Percentiles rank a stretch among this genome's conserved stretches.
phyloP scores from a whole-genome alignment of 495 filamentous ascomycete species.

The Penicillium bovifimosum region DNA sequence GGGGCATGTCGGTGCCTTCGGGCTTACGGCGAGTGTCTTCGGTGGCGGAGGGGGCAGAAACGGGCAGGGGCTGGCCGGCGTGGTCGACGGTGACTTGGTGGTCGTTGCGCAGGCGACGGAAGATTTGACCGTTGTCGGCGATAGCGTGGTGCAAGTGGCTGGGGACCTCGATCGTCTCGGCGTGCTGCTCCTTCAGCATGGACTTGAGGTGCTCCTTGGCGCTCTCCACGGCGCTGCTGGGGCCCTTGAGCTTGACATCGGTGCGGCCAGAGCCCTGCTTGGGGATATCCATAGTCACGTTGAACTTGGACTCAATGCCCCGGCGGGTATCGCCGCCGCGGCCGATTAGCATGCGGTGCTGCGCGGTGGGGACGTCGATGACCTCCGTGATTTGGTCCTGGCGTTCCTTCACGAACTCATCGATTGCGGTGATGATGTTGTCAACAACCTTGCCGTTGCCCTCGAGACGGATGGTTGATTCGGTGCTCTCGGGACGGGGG shows the following conservation, averaged over 20 bases:
- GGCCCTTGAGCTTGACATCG: conserved; percentile 77
- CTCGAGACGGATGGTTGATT: conserved; percentile 80
- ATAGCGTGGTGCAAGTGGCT: conserved; percentile 73
- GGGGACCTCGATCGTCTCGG: conserved; percentile 79
- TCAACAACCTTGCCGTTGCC: conserved; percentile 77
- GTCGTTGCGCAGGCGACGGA: conserved; percentile 78
- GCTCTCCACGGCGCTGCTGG: conserved; percentile 69
- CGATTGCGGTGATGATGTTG: conserved; percentile 77
- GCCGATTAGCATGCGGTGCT: conserved; percentile 87
- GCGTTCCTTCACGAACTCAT: conserved; percentile 70
- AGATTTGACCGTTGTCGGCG: conserved; percentile 85
- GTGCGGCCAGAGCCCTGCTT: conserved; percentile 64
- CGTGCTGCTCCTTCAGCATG: conserved; percentile 78
- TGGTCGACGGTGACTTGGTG: conserved; percentile 87
- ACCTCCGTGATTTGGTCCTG: conserved; percentile 68
- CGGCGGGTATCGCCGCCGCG: conserved; percentile 82
- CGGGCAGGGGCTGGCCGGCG: conserved; percentile 67
- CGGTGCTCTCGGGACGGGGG: conserved; percentile 69
- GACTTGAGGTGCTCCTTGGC: conserved; percentile 77
- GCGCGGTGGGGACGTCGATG: conserved; percentile 78
- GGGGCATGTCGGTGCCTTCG: conserved; percentile 59
- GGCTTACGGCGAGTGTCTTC: conserved; percentile 33
- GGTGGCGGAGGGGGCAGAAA: conserved; percentile 58
- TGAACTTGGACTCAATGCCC: conserved; percentile 82
- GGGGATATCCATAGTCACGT: conserved; percentile 83